A percentile compares a stretch with the other conserved stretches of the same genome.
phyloP scores from a whole-genome alignment of 192 early-diverging fungal genomes.

The Endogone sp. region DNA sequence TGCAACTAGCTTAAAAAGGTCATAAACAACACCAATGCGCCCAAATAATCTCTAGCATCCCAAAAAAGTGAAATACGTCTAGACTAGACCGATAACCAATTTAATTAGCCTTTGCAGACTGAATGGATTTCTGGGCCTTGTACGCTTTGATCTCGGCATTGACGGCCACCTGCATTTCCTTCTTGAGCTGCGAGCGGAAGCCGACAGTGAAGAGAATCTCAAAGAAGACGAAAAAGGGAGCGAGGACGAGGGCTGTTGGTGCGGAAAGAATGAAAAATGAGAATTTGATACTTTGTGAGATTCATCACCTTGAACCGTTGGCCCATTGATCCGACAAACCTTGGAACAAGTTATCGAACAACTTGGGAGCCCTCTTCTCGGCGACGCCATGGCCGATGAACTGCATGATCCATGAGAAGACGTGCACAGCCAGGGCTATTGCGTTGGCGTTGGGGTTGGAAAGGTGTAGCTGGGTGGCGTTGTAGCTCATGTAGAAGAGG shows the following conservation, averaged over 20 bases:
- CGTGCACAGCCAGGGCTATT: constrained; percentile 58
- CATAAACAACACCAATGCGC: no score
- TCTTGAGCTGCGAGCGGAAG: constrained; percentile 67
- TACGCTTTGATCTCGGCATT: constrained; percentile 49
- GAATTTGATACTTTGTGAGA: neutral
- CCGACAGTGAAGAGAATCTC: constrained; percentile 81
- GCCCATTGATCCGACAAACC: constrained; percentile 33
- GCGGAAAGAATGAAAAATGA: neutral
- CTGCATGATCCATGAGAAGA: constrained; percentile 80
- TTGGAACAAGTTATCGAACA: constrained; percentile 84
- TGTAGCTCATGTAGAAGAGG: constrained; percentile 54
- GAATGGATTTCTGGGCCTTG: constrained; percentile 25
- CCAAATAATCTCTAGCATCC: no score
- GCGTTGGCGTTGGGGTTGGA: constrained; percentile 44
- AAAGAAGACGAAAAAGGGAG: constrained; percentile 91
- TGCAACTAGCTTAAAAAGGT: no score
- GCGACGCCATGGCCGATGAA: constrained; percentile 87
- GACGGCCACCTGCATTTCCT: constrained; percentile 56
- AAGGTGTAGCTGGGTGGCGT: constrained; percentile 59
- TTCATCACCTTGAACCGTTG: neutral
- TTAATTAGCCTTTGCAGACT: neutral
- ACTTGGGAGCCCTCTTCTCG: constrained; percentile 84
- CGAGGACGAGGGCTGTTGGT: constrained; percentile 75
- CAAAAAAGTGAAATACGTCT: no score
- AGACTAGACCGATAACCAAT: no score